Evolutionary conservation across 306 rosid species (phyloP), one percentile per base, ranked within the genome.

Genomic region (Prunus kanzakura): DNA sequence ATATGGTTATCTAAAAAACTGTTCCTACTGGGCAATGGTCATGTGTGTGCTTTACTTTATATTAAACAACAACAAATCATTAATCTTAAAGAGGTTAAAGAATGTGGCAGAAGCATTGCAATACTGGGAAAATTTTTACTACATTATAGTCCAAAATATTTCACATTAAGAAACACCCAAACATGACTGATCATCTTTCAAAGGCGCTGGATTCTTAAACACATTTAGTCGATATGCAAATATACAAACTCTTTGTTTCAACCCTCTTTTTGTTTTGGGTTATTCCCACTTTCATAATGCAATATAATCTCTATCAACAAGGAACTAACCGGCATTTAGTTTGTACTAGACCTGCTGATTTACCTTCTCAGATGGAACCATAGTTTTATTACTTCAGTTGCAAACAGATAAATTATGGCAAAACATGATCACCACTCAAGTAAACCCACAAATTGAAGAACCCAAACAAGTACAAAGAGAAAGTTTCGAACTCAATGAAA

Each of bases 391-490:
- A 62, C 57, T 15, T 56, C 50, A 35, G 16, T 61, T 20, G 71
- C 76, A 54, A 61, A 50, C 56, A 4, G 58, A 20, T 25, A 45
- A n/a, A 52, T 18, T 20, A 22, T 64, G 54, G 8, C 66, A 70
- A 71, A 51, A 47, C 62, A 25, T 25, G 25, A 58, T 16, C 13
- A 61, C 32, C 63, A 67, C 87, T 68, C 23, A 70, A 19, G 50
- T 25, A 71, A 69, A 75, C 67, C 71, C 50, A 46, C 54, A 69
- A 67, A 78, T 67, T 72, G 74, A 69, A 73, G 23, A 30, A 45
- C 49, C 64, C 32, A 73, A 27, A 75, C 61, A 63, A 27, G 80
- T 66, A 70, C 47, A 46, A 20, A 47, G 64, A 76, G 74, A 85
- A 62, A 71, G 23, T 23, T 50, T 0, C 72, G 16, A 50, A 57